Base-by-base conservation (phyloP, 352 stramenopile genomes). In the Phytophthora agathidicida region DNA sequence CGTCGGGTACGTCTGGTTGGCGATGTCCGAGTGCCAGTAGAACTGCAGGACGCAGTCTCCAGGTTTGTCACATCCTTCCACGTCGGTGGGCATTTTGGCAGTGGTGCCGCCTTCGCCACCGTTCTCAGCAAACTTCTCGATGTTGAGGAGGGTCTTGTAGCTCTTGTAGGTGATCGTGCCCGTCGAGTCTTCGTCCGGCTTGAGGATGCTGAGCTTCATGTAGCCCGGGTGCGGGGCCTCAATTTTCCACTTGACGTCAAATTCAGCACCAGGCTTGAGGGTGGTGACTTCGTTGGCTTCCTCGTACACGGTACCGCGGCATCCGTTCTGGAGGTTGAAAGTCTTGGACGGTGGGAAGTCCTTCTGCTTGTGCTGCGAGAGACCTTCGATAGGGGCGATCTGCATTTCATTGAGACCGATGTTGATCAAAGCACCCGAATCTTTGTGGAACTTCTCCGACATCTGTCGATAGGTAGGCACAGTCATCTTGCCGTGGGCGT, bases 1-100 rank as follows among this genome's bases (percentile, higher is more conserved):
- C 10, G 68, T 88, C 38, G 73, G 73, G 38, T 88, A 88, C 39
- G 76, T 88, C 49, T 88, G 75, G 28, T 71, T 78, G 0, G 77
- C 77, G 31, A 83, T 45, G 26, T 82, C 75, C 35, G 75, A 86
- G 61, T 88, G 65, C 75, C 75, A 88, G 47, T 78, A 85, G 47
- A 88, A 82, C 47, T 86, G 78, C 38, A 88, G 52, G 7, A 68
- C 78, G 17, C 78, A 88, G 37, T 77, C 60, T 1, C 78, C 75
- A 0, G 65, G 39, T 17, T 66, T 68, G 7, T 55, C 62, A 20
- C 79, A 89, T 9, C 73, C 75, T 2, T 55, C 72, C n/a, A 89
- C 50, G 5, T 41, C 78, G 3, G 68, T 37, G 3, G 79, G 75
- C 19, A 89, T 78, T 38, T 56, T 83, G 2, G 51, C 68, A 11